Evolutionary conservation across 2,329 filamentous ascomycete species (phyloP).

Genomic region (Fusarium sp.): DNA sequence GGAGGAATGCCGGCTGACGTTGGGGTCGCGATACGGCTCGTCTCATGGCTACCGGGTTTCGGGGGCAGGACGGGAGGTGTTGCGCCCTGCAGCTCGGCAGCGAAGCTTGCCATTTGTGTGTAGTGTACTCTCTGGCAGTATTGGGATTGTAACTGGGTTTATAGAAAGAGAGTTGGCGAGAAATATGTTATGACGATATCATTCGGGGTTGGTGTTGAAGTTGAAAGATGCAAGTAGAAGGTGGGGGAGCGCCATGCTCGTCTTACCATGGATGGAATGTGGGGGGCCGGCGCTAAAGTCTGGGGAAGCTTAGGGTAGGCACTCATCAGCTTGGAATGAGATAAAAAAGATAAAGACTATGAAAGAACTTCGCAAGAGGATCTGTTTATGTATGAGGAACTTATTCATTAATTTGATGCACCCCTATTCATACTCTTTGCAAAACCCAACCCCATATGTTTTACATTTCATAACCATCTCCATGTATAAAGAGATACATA

Average conservation of each 20-base stretch:
- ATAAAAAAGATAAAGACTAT: neutral
- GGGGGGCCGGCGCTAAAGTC: slow-evolving; percentile 15
- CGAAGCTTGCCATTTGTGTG: slow-evolving; percentile 46
- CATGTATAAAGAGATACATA: slow-evolving; percentile 17
- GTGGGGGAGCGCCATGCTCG: slow-evolving; percentile 23
- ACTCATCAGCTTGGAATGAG: neutral
- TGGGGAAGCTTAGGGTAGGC: slow-evolving; percentile 5
- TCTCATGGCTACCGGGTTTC: slow-evolving; percentile 76
- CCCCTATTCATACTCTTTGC: slow-evolving; percentile 15
- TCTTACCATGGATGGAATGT: slow-evolving; percentile 12
- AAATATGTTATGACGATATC: slow-evolving; percentile 1
- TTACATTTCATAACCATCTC: slow-evolving; percentile 31
- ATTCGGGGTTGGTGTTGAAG: slow-evolving; percentile 2
- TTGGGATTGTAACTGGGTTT: neutral
- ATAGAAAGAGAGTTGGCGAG: neutral
- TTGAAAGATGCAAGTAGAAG: slow-evolving; percentile 19
- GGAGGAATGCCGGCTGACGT: slow-evolving; percentile 59
- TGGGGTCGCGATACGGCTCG: slow-evolving; percentile 74
- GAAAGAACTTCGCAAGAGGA: neutral
- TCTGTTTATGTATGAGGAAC: neutral
- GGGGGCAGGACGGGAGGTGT: slow-evolving; percentile 76
- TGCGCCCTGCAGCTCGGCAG: slow-evolving; percentile 44
- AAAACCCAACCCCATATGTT: slow-evolving; percentile 21
- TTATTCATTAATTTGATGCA: slow-evolving; percentile 16
- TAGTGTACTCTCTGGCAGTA: neutral